These are phyloP conservation scores for Penicillium sp. DNA, from an alignment of 2,329 filamentous ascomycete species.

Conservation along the genomic window DNA sequence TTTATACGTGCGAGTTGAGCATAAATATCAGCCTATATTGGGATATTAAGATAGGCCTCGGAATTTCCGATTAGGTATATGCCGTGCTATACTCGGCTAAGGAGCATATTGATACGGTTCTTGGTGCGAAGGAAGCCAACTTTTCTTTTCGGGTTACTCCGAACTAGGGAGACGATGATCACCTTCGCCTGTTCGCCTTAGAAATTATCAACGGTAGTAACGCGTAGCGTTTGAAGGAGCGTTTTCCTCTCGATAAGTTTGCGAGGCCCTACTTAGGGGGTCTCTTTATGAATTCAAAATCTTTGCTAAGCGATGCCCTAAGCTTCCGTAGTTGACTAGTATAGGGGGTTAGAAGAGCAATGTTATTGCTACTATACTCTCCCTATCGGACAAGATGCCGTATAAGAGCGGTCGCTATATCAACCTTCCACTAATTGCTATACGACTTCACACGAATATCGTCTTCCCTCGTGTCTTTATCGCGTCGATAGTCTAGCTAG, in stretches of 20 bases:
- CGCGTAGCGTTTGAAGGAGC: constrained; percentile 12
- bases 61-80: constrained; percentile 14
- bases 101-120: constrained; percentile 64
- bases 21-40: constrained; percentile 13
- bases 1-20: not conserved
- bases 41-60: constrained; percentile 6
- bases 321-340: constrained; percentile 16
- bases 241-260: constrained; percentile 6
- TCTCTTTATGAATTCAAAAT: constrained; percentile 2
- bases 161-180: constrained; percentile 62
- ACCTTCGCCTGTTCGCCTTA: constrained; percentile 69
- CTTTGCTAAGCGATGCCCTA: constrained; percentile 1
- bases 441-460: constrained; percentile 12
- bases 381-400: constrained; percentile 22
- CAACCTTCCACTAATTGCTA: constrained; percentile 19
- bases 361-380: constrained; percentile 18
- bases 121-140: constrained; percentile 61
- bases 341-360: constrained; percentile 24
- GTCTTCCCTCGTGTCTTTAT: constrained; percentile 12
- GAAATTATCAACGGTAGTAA: constrained; percentile 67
- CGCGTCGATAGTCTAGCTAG: constrained; percentile 20
- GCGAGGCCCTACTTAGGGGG: not conserved
- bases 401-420: constrained; percentile 21
- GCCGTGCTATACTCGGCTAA: constrained; percentile 39
- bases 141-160: constrained; percentile 57